A percentile compares a stretch with the other conserved stretches of the same genome.
Evolutionary conservation across 345 rosid species (phyloP).

Genomic region (Anastatica hierochuntica): DNA sequence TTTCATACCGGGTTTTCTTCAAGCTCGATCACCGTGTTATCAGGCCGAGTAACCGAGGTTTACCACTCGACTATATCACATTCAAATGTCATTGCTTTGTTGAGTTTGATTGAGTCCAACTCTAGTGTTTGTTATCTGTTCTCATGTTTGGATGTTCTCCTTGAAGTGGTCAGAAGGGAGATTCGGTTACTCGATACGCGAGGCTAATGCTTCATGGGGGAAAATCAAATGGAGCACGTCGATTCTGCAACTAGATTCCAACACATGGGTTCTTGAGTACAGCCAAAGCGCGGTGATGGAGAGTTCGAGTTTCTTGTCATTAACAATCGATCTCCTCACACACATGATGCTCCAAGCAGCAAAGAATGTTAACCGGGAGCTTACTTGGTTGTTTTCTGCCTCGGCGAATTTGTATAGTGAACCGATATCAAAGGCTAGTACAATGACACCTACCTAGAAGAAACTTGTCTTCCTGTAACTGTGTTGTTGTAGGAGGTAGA

Average conservation of each 20-base stretch:
- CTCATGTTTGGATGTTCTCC: neutral
- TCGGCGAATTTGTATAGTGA: slow-evolving; percentile 12
- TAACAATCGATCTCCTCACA: slow-evolving; percentile 37
- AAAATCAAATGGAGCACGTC: slow-evolving; percentile 47
- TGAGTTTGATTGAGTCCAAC: neutral
- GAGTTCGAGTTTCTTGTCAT: slow-evolving; percentile 35
- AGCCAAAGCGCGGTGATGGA: slow-evolving; percentile 37
- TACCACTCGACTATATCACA: neutral
- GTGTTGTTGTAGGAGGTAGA: no score
- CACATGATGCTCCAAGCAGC: slow-evolving; percentile 20
- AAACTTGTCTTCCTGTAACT: neutral
- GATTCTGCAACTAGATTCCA: slow-evolving; percentile 57
- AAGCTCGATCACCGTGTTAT: slow-evolving; percentile 43
- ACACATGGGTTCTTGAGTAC: slow-evolving; percentile 77
- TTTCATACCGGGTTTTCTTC: slow-evolving; percentile 44
- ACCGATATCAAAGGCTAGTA: slow-evolving; percentile 2
- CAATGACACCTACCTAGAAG: slow-evolving; percentile 28
- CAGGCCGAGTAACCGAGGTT: slow-evolving; percentile 89
- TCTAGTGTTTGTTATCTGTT: no score
- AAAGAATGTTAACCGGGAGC: slow-evolving; percentile 15
- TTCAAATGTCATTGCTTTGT: neutral
- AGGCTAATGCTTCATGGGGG: slow-evolving; percentile 48
- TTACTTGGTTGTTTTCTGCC: slow-evolving; percentile 13
- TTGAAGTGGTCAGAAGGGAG: slow-evolving; percentile 65
- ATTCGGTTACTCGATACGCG: slow-evolving; percentile 33